Percentiles rank a stretch among this genome's conserved stretches.
Evolutionary conservation across 2,329 filamentous ascomycete species (phyloP).

Genomic region (Sclerotinia spermophila): DNA sequence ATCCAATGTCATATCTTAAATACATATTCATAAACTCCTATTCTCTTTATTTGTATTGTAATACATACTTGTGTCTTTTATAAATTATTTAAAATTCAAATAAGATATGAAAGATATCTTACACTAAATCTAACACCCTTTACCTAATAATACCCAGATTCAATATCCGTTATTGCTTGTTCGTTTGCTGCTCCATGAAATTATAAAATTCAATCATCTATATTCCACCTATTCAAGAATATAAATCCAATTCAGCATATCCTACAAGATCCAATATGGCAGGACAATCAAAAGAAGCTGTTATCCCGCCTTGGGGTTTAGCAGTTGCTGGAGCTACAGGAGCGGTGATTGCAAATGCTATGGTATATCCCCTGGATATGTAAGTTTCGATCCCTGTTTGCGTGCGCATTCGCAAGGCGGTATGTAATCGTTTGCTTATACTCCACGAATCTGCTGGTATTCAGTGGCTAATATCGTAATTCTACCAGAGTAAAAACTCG

Average conservation of each 20-base stretch:
- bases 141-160: constrained; percentile 6
- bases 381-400: constrained; percentile 46
- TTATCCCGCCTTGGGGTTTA: constrained; percentile 84
- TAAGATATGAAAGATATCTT: not conserved
- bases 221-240: not conserved
- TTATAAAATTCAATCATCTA: not conserved
- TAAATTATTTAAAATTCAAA: not conserved
- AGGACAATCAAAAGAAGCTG: constrained; percentile 36
- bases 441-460: constrained; percentile 8
- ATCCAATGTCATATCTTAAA: not conserved
- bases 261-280: constrained; percentile 26
- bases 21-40: not conserved
- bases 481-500: constrained; percentile 83
- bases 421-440: constrained; percentile 14
- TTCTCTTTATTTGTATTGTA: not conserved
- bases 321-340: constrained; percentile 90
- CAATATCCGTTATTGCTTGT: constrained; percentile 3
- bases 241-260: not conserved
- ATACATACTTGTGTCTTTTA: not conserved
- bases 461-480: constrained; percentile 2
- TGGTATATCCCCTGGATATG: constrained; percentile 97
- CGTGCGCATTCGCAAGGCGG: constrained; percentile 11
- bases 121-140: not conserved
- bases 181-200: constrained; percentile 2
- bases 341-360: constrained; percentile 87